These are phyloP conservation scores for Naganishia albida DNA, from an alignment of 1,284 basidiomycete species.

Conservation along the genomic window DNA sequence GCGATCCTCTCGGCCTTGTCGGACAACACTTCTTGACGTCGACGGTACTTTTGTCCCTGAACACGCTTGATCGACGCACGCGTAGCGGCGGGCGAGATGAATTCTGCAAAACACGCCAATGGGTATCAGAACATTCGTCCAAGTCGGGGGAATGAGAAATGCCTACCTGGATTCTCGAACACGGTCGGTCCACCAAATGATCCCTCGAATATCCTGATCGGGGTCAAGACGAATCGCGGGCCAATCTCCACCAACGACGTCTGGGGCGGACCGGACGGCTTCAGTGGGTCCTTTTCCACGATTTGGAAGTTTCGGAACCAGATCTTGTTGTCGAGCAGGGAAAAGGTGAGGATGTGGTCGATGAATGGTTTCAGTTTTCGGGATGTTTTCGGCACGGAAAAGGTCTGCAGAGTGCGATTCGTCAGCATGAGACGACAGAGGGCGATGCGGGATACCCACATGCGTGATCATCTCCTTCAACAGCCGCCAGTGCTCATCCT, in stretches of 20 bases:
- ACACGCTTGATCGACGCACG: conserved; percentile 71
- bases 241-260: conserved; percentile 90
- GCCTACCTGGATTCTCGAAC: conserved; percentile 85
- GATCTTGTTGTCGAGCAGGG: conserved; percentile 91
- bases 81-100: conserved; percentile 81
- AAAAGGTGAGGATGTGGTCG: conserved; percentile 96
- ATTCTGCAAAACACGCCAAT: conserved; percentile 63
- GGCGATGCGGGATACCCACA: conserved; percentile 60
- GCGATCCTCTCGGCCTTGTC: conserved; percentile 69
- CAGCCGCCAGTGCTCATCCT: conserved; percentile 76
- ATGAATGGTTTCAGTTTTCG: conserved; percentile 94
- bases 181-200: conserved; percentile 93
- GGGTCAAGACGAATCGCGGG: conserved; percentile 93
- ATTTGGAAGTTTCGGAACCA: conserved; percentile 99
- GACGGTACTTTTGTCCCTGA: conserved; percentile 76
- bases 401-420: conserved; percentile 65
- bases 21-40: conserved; percentile 74
- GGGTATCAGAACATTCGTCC: neutral
- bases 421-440: neutral
- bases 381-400: conserved; percentile 86
- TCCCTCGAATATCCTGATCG: conserved; percentile 97
- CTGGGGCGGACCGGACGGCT: conserved; percentile 54
- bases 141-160: neutral
- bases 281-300: conserved; percentile 65
- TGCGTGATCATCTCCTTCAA: conserved; percentile 96